phyloP scores from a whole-genome alignment of 1,139 yeast species.

The Candida tropicalis region DNA sequence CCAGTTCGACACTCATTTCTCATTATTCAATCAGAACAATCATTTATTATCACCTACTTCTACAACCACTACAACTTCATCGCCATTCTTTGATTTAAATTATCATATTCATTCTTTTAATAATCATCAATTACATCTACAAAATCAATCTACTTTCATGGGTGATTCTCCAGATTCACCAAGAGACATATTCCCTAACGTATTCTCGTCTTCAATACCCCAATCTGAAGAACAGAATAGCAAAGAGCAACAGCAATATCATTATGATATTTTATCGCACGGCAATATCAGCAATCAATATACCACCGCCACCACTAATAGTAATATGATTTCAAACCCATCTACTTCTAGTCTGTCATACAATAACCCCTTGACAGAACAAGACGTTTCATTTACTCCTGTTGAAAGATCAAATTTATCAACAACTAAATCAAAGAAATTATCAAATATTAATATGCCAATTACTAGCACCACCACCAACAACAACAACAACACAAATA shows the following conservation, averaged over 20 bases:
- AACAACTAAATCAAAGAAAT: not conserved
- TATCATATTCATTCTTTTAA: too few species aligned
- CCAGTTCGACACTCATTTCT: not conserved
- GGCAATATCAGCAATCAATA: not conserved
- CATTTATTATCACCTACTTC: not conserved
- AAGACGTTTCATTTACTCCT: not conserved
- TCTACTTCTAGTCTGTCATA: not conserved
- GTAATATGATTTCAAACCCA: not conserved
- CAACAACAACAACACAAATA: not conserved
- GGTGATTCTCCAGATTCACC: conserved; percentile 1
- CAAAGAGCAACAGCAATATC: not conserved
- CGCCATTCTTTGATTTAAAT: too few species aligned
- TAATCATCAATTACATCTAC: not conserved
- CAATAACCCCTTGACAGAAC: not conserved
- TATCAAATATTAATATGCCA: not conserved
- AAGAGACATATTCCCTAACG: not conserved
- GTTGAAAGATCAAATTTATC: conserved; percentile 1
- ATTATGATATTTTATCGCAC: not conserved
- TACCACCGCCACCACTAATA: not conserved
- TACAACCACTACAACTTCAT: not conserved
- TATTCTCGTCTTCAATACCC: not conserved
- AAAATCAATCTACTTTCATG: not conserved
- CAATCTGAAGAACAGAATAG: not conserved
- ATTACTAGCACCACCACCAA: not conserved
- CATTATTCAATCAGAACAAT: not conserved